These are phyloP conservation scores for Fraxinus velutina DNA, from an alignment of 305 asterid genomes.

Conservation along the genomic window DNA sequence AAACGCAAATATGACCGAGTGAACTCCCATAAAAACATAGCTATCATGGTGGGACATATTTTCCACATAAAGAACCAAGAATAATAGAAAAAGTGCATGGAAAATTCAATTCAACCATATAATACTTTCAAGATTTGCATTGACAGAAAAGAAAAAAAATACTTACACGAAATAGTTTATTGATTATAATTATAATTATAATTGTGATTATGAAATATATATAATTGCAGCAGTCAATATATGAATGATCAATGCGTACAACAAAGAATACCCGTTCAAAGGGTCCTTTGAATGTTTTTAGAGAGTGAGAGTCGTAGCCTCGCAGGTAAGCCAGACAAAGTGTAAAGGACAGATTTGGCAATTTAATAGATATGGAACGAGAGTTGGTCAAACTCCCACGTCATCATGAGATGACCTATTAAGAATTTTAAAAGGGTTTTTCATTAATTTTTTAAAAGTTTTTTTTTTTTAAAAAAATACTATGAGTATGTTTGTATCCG, in stretches of 20 bases:
- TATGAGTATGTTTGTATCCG: background rate
- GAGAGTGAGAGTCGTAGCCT: background rate
- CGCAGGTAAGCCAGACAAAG: conserved; percentile 29
- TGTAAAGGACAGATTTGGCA: conserved; percentile 36
- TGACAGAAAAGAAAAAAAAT: background rate
- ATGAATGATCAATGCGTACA: conserved; percentile 31
- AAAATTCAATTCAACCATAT: conserved; percentile 25
- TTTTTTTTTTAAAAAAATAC: background rate
- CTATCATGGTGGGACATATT: conserved; percentile 24
- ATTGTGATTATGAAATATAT: conserved; percentile 24
- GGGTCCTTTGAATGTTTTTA: background rate
- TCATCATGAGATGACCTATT: conserved; percentile 22
- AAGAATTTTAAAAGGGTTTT: background rate
- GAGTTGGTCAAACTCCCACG: conserved; percentile 30
- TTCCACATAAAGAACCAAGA: conserved; percentile 23
- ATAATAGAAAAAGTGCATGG: conserved; percentile 1
- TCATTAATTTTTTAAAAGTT: background rate
- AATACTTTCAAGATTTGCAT: conserved; percentile 2
- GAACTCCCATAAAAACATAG: conserved; percentile 12
- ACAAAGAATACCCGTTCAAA: background rate
- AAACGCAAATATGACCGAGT: conserved; percentile 25
- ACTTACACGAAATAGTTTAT: conserved; percentile 43
- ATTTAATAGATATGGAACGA: conserved; percentile 29
- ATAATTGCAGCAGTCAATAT: conserved; percentile 17
- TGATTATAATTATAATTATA: conserved; percentile 33